These are phyloP conservation scores for Umbellularia californica DNA, from an alignment of 164 flowering plant genomes.

Conservation along the genomic window DNA sequence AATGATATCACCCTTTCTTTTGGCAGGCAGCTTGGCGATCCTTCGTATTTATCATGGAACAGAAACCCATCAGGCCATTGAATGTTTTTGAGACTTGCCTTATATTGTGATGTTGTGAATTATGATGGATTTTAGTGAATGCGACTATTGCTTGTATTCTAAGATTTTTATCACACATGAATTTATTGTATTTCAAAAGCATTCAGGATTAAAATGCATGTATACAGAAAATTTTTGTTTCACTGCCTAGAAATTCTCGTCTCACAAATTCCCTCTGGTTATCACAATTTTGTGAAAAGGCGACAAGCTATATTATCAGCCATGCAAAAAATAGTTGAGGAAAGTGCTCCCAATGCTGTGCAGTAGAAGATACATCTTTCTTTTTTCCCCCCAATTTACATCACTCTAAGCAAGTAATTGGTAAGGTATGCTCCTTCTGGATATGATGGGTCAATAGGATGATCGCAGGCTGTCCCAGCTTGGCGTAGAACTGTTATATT, in stretches of 20 bases:
- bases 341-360: background rate
- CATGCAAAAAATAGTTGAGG: background rate
- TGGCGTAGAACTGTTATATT: slow-evolving; percentile 65
- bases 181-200: background rate
- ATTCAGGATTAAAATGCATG: background rate
- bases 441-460: slow-evolving; percentile 88
- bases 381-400: slow-evolving; percentile 23
- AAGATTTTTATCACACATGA: background rate
- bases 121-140: background rate
- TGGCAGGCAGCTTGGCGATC: slow-evolving; percentile 80
- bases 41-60: slow-evolving; percentile 76
- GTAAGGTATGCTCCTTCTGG: slow-evolving; percentile 91
- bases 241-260: no score
- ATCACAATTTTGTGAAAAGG: background rate
- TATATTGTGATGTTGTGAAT: background rate
- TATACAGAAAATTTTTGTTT: background rate
- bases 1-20: background rate
- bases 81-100: background rate
- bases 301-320: background rate
- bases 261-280: background rate
- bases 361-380: background rate
- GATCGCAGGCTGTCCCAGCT: slow-evolving; percentile 91
- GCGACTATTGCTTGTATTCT: background rate
- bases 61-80: slow-evolving; percentile 42
- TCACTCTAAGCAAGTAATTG: slow-evolving; percentile 63